Evolutionary conservation across 2,329 filamentous ascomycete genomes (phyloP).

Genomic region (Gliomastix tumulicola): DNA sequence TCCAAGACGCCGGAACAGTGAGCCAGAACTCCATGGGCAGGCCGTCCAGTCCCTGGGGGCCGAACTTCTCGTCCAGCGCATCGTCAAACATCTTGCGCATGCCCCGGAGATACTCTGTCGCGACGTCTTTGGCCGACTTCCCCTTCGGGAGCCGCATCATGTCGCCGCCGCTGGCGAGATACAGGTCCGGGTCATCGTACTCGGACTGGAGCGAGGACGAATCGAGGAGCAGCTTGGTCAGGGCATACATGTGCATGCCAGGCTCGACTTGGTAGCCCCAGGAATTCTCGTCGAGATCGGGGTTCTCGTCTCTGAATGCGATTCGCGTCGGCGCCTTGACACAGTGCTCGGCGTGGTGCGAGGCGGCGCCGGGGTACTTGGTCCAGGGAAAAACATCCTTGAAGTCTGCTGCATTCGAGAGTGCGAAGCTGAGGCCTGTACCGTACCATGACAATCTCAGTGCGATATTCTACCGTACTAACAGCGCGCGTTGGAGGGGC

Average conservation of each 20-base stretch:
- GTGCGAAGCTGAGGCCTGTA: background rate
- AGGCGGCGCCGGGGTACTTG: background rate
- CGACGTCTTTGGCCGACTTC: background rate
- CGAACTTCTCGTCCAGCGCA: background rate
- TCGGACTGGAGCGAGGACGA: background rate
- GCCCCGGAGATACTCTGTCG: background rate
- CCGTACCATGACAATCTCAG: background rate
- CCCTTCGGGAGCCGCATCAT: background rate
- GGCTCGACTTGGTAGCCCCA: background rate
- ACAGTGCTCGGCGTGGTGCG: background rate
- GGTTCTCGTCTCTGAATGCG: background rate
- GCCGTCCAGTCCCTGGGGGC: background rate
- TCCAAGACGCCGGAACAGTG: constrained; percentile 8
- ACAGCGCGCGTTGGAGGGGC: background rate
- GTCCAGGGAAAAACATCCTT: background rate
- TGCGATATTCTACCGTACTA: background rate
- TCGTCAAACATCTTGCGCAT: background rate
- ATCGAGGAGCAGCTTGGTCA: background rate
- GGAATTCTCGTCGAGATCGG: background rate
- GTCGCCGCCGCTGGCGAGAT: background rate
- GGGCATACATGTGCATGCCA: background rate
- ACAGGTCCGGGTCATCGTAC: background rate
- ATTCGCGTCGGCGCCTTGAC: background rate
- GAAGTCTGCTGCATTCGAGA: background rate
- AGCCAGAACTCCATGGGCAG: constrained; percentile 7